phyloP scores from a whole-genome alignment of 192 early-diverging fungal species.

The Backusella mclennaniae region DNA sequence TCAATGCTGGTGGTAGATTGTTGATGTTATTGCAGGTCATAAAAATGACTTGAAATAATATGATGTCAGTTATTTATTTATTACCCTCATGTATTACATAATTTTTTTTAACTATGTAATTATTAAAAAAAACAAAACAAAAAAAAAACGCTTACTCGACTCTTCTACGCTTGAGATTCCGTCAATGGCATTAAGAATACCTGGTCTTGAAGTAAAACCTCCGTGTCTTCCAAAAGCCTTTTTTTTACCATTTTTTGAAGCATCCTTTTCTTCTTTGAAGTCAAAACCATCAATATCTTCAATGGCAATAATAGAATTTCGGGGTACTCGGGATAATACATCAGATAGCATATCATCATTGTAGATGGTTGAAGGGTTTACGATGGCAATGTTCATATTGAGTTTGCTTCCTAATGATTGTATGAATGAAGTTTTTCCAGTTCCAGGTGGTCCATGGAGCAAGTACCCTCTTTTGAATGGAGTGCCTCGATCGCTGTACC shows the following conservation, averaged over 20 bases:
- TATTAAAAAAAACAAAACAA: too few species aligned
- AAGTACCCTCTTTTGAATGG: slow-evolving; percentile 54
- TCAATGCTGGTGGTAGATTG: slow-evolving; percentile 44
- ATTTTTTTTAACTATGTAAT: too few species aligned
- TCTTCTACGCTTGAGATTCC: slow-evolving; percentile 50
- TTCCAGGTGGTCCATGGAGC: slow-evolving; percentile 53
- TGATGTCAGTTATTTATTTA: background rate
- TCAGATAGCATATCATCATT: slow-evolving; percentile 39
- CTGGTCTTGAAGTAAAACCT: slow-evolving; percentile 35
- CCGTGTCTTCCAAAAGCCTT: too few species aligned
- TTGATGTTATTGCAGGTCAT: slow-evolving; percentile 53
- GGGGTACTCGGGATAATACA: slow-evolving; percentile 37
- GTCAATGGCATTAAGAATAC: slow-evolving; percentile 49
- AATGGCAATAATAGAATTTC: slow-evolving; percentile 49
- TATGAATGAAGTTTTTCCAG: slow-evolving; percentile 52
- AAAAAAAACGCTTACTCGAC: slow-evolving; percentile 12
- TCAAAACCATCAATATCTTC: slow-evolving; percentile 44
- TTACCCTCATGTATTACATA: background rate
- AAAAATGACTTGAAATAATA: slow-evolving; percentile 35
- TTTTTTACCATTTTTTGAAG: too few species aligned
- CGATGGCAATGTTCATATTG: slow-evolving; percentile 40
- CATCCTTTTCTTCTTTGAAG: slow-evolving; percentile 11
- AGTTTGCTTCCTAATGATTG: slow-evolving; percentile 46
- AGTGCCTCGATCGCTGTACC: slow-evolving; percentile 50
- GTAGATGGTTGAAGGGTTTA: slow-evolving; percentile 39